Base-by-base conservation (phyloP, 352 stramenopile genomes). In the Pythium dissimile region DNA sequence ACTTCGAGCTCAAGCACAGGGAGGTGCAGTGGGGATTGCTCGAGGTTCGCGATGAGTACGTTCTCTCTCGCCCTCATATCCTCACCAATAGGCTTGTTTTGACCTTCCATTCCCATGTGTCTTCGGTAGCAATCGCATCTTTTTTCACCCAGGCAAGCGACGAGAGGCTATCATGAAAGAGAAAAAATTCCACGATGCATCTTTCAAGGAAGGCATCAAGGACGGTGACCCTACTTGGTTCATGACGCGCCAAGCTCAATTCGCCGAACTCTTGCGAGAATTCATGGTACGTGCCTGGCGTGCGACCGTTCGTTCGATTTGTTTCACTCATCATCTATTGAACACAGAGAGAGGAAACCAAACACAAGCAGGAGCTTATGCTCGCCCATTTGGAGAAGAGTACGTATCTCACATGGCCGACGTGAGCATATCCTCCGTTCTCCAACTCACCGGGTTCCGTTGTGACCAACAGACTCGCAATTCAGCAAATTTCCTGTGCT, bases 291-390 rank as follows among this genome's bases (percentile, higher is more conserved):
- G 81, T 49, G 10, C 5, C 11, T 9, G 20, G 13, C 5, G 26
- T 11, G n/a, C 5, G 35, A 2, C 5, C 21, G 31, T 2, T 12
- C 5, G 41, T 8, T 53, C n/a, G 4, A 18, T 28, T 51, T 12
- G 7, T 9, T 9, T 23, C 10, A 15, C 52, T 59, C 18, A 59
- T 20, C 11, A 4, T 45, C 11, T 35, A 16, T 52, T 26, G 3
- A 16, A 16, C 21, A 23, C 38, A 92, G 82, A 66, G 72, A 11
- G 75, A 89, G 42, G 82, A 92, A 69, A 88, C 70, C 24, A 73
- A 73, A 37, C 75, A 92, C 72, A 92, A 86, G 63, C 82, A 89
- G 57, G 79, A 86, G 54, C 35, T 87, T 31, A 88, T 86, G 73
- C 76, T 89, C 32, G 73, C 76, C 1, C 77, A 79, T 12, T 67